These are phyloP conservation scores for Euphorbia pulcherrima DNA, from an alignment of 345 rosid genomes.

Conservation along the genomic window DNA sequence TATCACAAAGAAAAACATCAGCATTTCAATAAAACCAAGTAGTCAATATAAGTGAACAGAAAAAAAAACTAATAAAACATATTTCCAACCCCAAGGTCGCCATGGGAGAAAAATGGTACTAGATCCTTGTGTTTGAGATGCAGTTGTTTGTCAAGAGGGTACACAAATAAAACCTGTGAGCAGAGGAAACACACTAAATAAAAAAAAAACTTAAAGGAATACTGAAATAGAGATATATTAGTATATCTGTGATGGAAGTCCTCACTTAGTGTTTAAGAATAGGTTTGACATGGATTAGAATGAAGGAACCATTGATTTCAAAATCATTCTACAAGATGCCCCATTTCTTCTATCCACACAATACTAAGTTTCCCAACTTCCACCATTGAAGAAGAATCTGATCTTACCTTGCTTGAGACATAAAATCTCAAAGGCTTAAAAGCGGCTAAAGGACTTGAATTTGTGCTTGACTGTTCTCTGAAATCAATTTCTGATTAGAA, in stretches of 20 bases:
- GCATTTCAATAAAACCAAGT: neutral
- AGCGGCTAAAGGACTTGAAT: too few species aligned
- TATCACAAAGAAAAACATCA: neutral
- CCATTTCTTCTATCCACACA: too few species aligned
- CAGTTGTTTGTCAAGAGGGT: slow-evolving; percentile 79
- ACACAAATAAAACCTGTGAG: slow-evolving; percentile 80
- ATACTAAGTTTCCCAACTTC: too few species aligned
- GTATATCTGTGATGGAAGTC: slow-evolving; percentile 5
- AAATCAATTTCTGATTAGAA: too few species aligned
- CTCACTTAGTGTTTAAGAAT: slow-evolving; percentile 81
- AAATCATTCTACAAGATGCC: too few species aligned
- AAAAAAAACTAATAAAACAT: slow-evolving; percentile 3
- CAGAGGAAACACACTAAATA: slow-evolving; percentile 12
- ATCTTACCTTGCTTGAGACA: too few species aligned
- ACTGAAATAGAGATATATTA: neutral
- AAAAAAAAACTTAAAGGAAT: neutral
- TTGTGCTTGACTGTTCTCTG: too few species aligned
- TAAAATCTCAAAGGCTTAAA: too few species aligned
- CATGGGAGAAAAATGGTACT: slow-evolving; percentile 90
- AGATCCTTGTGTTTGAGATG: slow-evolving; percentile 86
- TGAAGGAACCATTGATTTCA: too few species aligned
- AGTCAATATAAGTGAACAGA: neutral
- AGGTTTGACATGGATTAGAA: slow-evolving; percentile 79
- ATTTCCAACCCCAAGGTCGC: slow-evolving; percentile 73
- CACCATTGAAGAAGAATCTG: too few species aligned